Percentiles rank a stretch among this genome's conserved stretches.
phyloP scores from a whole-genome alignment of 768 basidiomycete genomes.

The Russula sp. region DNA sequence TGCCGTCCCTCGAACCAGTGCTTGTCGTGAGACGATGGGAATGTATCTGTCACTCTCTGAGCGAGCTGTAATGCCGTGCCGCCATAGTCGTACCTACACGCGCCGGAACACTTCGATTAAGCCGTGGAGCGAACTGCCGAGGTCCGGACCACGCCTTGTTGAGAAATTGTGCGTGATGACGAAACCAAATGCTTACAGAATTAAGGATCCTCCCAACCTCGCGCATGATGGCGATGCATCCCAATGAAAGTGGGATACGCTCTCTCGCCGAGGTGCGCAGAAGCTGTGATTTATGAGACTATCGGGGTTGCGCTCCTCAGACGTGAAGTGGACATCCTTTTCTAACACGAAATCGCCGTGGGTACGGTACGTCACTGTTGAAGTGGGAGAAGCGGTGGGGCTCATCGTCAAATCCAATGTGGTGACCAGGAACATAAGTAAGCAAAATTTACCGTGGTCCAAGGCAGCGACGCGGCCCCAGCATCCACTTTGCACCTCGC shows the following conservation, averaged over 20 bases:
- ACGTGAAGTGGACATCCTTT: constrained; percentile 73
- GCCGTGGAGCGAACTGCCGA: constrained; percentile 11
- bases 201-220: constrained; percentile 55
- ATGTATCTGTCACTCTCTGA: too few relatives aligned
- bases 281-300: constrained; percentile 22
- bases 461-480: constrained; percentile 82
- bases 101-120: constrained; percentile 3
- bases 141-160: constrained; percentile 1
- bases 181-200: constrained; percentile 35
- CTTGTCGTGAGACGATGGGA: too few relatives aligned
- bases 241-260: constrained; percentile 53
- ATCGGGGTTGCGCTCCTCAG: constrained; percentile 62
- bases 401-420: neutral
- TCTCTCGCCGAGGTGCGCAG: constrained; percentile 54
- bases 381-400: neutral
- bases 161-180: neutral
- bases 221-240: constrained; percentile 67
- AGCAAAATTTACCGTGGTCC: neutral
- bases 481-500: constrained; percentile 35
- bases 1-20: too few relatives aligned
- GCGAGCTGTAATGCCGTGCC: neutral
- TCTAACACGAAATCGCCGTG: constrained; percentile 52
- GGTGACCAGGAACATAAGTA: neutral
- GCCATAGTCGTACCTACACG: constrained; percentile 1
- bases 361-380: neutral